Evolutionary conservation across 2,329 filamentous ascomycete species (phyloP), one percentile per base, ranked within the genome.

Genomic region (Trichoderma koningii): DNA sequence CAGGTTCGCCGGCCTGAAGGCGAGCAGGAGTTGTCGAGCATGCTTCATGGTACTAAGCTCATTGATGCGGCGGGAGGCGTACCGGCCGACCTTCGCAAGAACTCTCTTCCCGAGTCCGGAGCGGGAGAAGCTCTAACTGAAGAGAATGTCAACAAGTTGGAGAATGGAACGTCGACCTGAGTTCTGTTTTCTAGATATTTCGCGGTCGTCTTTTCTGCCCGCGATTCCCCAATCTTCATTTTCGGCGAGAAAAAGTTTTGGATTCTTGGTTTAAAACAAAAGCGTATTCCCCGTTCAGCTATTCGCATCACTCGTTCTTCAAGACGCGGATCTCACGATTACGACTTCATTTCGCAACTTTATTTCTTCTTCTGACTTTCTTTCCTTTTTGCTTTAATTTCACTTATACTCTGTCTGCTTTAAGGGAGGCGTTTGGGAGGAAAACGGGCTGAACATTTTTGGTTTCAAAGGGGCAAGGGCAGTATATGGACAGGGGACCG

Each of bases 71-170:
- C 80, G 0, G 80, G 80, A 5, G 76, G 76, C 12, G 55, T 64
- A 6, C 72, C 75, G 26, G 68, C 74, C 6, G 72, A 68, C 28
- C 73, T 74, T 51, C 69, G 75, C n/a, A 72, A 70, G 17, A 75
- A 71, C 34, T 76, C 75, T 7, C 76, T 76, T 30, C 73, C 78
- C 10, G 77, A 76, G 45, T 66, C 71, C 28, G 71, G 75, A 12
- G 64, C 70, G 7, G 78, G 78, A 3, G 80, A 84, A 63, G 79
- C 79, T 5, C 69, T 86, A 67, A 86, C 83, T 1, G 80, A 83
- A 67, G 83, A 83, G 70, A 86, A 86, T 68, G 74, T 86, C 53
- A 82, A 80, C 42, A 82, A 76, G 66, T 69, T 85, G 51, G 76
- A 80, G 64, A 77, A 68, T 9, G 76, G 80, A 63, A 77, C 67